phyloP scores from a whole-genome alignment of 2,329 filamentous ascomycete species.

The Botrytis deweyae region DNA sequence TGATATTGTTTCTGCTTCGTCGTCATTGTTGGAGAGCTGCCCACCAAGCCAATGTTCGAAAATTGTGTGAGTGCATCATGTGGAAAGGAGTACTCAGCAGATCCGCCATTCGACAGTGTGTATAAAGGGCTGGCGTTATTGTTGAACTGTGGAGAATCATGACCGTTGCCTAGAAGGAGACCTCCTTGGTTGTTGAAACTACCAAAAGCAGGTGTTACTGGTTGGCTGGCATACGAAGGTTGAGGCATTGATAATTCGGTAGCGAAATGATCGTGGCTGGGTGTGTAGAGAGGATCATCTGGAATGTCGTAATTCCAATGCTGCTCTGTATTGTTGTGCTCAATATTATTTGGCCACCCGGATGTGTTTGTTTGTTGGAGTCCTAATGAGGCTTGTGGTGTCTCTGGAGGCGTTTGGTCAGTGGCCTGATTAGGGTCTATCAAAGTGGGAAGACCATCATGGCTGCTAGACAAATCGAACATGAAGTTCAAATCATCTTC shows the following conservation, averaged over 20 bases:
- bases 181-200: conserved; percentile 34
- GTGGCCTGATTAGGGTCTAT: conserved; percentile 1
- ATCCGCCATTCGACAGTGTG: conserved; percentile 28
- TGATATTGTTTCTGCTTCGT: conserved; percentile 39
- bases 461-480: conserved; percentile 26
- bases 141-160: conserved; percentile 33
- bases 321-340: conserved; percentile 28
- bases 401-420: conserved; percentile 35
- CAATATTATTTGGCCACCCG: conserved; percentile 26
- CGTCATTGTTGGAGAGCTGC: conserved; percentile 28
- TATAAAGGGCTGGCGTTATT: conserved; percentile 32
- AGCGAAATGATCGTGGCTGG: conserved; percentile 33
- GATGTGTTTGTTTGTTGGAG: conserved; percentile 23
- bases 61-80: conserved; percentile 25
- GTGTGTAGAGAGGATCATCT: conserved; percentile 37
- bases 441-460: background rate
- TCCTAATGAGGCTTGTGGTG: conserved; percentile 32
- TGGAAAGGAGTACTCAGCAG: conserved; percentile 35
- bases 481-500: conserved; percentile 29
- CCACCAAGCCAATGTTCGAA: conserved; percentile 23
- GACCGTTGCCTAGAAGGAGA: conserved; percentile 24
- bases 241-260: conserved; percentile 35
- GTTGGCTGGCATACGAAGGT: conserved; percentile 36
- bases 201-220: conserved; percentile 38
- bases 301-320: conserved; percentile 33